Evolutionary conservation across 2,329 filamentous ascomycete species (phyloP).

Genomic region (Hypoxylon sp.): DNA sequence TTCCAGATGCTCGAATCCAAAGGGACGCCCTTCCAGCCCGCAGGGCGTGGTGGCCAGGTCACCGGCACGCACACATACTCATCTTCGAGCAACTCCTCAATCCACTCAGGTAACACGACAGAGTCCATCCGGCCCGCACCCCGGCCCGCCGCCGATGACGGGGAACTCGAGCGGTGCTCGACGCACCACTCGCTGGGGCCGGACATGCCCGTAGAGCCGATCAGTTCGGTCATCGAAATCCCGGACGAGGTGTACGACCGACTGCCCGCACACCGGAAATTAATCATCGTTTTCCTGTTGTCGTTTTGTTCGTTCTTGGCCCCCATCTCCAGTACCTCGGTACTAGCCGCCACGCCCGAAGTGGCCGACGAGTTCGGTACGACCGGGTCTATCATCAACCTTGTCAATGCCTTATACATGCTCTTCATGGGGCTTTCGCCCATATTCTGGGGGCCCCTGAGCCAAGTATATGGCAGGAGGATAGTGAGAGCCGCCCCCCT

Average conservation of each 20-base stretch:
- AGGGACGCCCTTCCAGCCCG: constrained; percentile 10
- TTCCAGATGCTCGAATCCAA: constrained; percentile 39
- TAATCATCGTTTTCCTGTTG: constrained; percentile 74
- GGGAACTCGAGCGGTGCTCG: constrained; percentile 46
- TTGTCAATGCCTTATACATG: constrained; percentile 79
- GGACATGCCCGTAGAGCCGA: constrained; percentile 50
- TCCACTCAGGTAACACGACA: constrained; percentile 28
- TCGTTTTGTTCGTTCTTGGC: constrained; percentile 82
- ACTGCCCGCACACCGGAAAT: constrained; percentile 72
- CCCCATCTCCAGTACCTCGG: constrained; percentile 79
- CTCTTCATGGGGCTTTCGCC: constrained; percentile 78
- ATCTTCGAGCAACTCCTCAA: constrained; percentile 35
- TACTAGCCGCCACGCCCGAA: constrained; percentile 80
- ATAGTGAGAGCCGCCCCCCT: constrained; percentile 66
- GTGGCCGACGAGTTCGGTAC: constrained; percentile 75
- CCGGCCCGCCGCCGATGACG: constrained; percentile 26
- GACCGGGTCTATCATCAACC: constrained; percentile 76
- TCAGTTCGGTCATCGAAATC: constrained; percentile 53
- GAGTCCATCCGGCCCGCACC: constrained; percentile 33
- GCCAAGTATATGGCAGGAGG: constrained; percentile 72
- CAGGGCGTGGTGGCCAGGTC: constrained; percentile 10
- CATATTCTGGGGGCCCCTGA: constrained; percentile 79
- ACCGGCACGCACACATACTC: constrained; percentile 3
- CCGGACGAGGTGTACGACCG: constrained; percentile 73
- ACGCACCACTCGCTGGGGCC: constrained; percentile 50